Evolutionary conservation across 305 asterid species (phyloP).

Genomic region (Euphrasia arctica): DNA sequence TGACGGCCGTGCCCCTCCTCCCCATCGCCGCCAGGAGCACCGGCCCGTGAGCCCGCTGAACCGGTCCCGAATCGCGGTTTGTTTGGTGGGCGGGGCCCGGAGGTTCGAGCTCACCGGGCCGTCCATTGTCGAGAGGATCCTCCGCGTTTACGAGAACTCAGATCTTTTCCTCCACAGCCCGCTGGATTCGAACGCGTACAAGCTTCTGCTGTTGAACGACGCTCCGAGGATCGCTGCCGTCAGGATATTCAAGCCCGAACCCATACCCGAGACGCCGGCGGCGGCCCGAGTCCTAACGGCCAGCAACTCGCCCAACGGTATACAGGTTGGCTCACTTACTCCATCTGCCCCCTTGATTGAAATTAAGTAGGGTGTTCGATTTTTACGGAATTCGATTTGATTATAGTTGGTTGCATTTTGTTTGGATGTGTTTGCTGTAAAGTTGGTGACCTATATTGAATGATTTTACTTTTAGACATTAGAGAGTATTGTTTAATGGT

Average conservation of each 20-base stretch:
- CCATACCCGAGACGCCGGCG: slow-evolving; percentile 51
- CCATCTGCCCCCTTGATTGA: not conserved
- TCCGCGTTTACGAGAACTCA: slow-evolving; percentile 49
- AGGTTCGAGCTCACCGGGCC: slow-evolving; percentile 92
- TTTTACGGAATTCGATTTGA: not conserved
- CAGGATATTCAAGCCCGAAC: slow-evolving; percentile 52
- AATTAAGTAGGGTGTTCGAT: not conserved
- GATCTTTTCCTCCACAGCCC: slow-evolving; percentile 81
- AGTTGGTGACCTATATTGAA: not conserved
- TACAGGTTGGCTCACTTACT: slow-evolving; percentile 49
- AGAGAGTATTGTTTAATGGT: slow-evolving; percentile 21
- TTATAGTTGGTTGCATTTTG: slow-evolving; percentile 2
- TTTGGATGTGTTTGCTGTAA: not conserved
- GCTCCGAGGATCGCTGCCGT: slow-evolving; percentile 76
- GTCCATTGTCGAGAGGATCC: slow-evolving; percentile 62
- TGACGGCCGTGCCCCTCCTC: slow-evolving; percentile 15
- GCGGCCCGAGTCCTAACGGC: slow-evolving; percentile 70
- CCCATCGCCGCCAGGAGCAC: not conserved
- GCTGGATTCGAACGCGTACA: slow-evolving; percentile 62
- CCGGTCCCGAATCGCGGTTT: slow-evolving; percentile 68
- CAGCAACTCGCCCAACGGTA: slow-evolving; percentile 76
- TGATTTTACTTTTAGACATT: not conserved
- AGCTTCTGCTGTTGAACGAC: slow-evolving; percentile 51
- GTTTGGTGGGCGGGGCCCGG: slow-evolving; percentile 93
- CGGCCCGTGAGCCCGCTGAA: slow-evolving; percentile 25